Conservation (phyloP, 768 basidiomycete genomes). For the Podaxis mareebaensis region DNA sequence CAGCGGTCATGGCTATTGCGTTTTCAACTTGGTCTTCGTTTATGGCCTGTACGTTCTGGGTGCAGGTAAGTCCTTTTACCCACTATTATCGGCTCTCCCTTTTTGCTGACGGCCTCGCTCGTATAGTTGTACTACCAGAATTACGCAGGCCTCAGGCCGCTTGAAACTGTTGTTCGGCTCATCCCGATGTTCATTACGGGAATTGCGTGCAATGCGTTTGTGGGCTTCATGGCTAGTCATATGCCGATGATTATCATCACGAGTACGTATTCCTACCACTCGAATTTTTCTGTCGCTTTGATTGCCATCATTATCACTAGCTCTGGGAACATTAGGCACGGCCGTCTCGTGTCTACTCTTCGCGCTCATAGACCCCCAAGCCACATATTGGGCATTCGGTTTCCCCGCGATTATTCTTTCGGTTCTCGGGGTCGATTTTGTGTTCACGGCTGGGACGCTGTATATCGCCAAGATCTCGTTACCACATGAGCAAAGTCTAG, state of each 20-base stretch:
- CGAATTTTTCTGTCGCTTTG: background rate
- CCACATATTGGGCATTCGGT: slow-evolving; percentile 72
- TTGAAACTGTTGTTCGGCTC: slow-evolving; percentile 64
- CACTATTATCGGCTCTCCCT: background rate
- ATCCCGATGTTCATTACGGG: slow-evolving; percentile 75
- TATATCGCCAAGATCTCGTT: slow-evolving; percentile 70
- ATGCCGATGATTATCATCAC: slow-evolving; percentile 59
- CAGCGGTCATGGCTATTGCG: slow-evolving; percentile 59
- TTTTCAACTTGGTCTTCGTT: slow-evolving; percentile 67
- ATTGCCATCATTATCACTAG: slow-evolving; percentile 7
- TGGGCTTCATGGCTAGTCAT: slow-evolving; percentile 58
- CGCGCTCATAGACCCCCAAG: slow-evolving; percentile 58
- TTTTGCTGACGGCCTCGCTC: background rate
- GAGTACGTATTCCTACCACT: slow-evolving; percentile 36
- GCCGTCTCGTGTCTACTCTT: slow-evolving; percentile 61
- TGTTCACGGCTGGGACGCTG: slow-evolving; percentile 70
- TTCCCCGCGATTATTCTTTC: slow-evolving; percentile 67
- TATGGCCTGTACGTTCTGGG: slow-evolving; percentile 48
- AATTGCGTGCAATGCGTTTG: slow-evolving; percentile 59
- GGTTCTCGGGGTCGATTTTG: slow-evolving; percentile 80
- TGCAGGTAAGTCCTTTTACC: slow-evolving; percentile 20
- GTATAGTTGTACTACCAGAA: slow-evolving; percentile 71
- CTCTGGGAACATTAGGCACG: slow-evolving; percentile 58
- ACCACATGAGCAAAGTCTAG: slow-evolving; percentile 73
- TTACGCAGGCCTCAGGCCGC: slow-evolving; percentile 52